Conservation (phyloP, 2,329 filamentous ascomycete species). For the Pseudogymnoascus sp. region DNA sequence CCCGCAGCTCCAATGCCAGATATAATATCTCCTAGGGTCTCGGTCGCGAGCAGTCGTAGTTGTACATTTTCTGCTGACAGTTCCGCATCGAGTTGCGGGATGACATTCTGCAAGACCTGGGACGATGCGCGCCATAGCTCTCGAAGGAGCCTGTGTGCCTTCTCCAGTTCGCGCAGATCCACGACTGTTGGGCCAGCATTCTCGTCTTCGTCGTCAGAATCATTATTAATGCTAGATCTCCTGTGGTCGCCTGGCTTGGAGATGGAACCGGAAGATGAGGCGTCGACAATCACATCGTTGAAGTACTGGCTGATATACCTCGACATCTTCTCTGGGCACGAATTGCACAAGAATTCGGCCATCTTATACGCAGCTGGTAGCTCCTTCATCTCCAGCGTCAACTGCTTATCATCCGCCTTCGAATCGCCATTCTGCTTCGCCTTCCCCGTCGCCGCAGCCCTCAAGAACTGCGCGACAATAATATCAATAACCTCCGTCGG, state of each 20-base stretch:
- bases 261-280: slow-evolving; percentile 46
- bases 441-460: slow-evolving; percentile 64
- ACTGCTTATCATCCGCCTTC: slow-evolving; percentile 65
- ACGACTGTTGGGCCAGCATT: slow-evolving; percentile 63
- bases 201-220: slow-evolving; percentile 53
- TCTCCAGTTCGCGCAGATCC: slow-evolving; percentile 78
- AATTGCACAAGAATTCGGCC: slow-evolving; percentile 89
- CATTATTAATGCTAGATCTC: slow-evolving; percentile 42
- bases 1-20: slow-evolving; percentile 89
- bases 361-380: slow-evolving; percentile 91
- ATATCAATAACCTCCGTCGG: slow-evolving; percentile 80
- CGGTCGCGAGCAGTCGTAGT: slow-evolving; percentile 77
- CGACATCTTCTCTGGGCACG: slow-evolving; percentile 86
- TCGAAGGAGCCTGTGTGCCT: slow-evolving; percentile 80
- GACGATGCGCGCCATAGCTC: slow-evolving; percentile 93
- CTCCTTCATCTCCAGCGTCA: slow-evolving; percentile 75
- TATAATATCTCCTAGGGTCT: slow-evolving; percentile 91
- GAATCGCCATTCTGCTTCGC: slow-evolving; percentile 38
- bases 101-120: slow-evolving; percentile 80
- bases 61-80: slow-evolving; percentile 82
- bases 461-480: slow-evolving; percentile 90
- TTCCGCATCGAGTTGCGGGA: slow-evolving; percentile 89
- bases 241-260: slow-evolving; percentile 44
- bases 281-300: slow-evolving; percentile 89
- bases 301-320: slow-evolving; percentile 94